Evolutionary conservation across 106 monocot genomes (phyloP).

Genomic region (Dendrobium nobile): DNA sequence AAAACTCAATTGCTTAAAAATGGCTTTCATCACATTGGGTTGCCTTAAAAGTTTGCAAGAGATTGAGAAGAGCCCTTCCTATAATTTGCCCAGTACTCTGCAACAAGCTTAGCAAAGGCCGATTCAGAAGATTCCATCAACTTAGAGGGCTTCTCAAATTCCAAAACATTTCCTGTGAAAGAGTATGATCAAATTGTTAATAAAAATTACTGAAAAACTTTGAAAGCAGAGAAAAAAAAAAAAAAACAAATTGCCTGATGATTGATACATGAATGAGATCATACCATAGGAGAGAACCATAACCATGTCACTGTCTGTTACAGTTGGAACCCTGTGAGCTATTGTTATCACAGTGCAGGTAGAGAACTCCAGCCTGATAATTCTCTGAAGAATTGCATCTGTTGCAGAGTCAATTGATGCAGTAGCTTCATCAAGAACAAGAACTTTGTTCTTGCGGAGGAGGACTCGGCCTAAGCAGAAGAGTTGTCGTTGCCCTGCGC

Average conservation of each 20-base stretch:
- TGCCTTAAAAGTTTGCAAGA: background rate
- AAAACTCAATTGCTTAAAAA: background rate
- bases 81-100: conserved; percentile 81
- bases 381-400: conserved; percentile 51
- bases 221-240: background rate
- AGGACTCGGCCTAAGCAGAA: conserved; percentile 71
- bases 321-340: conserved; percentile 83
- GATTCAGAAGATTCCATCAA: conserved; percentile 55
- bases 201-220: background rate
- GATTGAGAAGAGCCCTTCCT: conserved; percentile 21
- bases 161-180: conserved; percentile 64
- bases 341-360: conserved; percentile 71
- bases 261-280: background rate
- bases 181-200: too few relatives aligned
- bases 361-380: conserved; percentile 56
- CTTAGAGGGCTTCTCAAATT: conserved; percentile 72
- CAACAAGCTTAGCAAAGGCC: conserved; percentile 65
- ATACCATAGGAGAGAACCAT: conserved; percentile 82
- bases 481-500: conserved; percentile 68
- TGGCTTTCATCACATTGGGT: background rate
- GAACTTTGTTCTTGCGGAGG: conserved; percentile 53
- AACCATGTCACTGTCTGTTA: conserved; percentile 71
- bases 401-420: conserved; percentile 82
- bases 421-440: conserved; percentile 80
- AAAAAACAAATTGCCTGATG: background rate